Percentiles rank a stretch among this genome's conserved stretches.
Evolutionary conservation across 2,329 filamentous ascomycete species (phyloP).

Genomic region (Fusarium armeniacum): DNA sequence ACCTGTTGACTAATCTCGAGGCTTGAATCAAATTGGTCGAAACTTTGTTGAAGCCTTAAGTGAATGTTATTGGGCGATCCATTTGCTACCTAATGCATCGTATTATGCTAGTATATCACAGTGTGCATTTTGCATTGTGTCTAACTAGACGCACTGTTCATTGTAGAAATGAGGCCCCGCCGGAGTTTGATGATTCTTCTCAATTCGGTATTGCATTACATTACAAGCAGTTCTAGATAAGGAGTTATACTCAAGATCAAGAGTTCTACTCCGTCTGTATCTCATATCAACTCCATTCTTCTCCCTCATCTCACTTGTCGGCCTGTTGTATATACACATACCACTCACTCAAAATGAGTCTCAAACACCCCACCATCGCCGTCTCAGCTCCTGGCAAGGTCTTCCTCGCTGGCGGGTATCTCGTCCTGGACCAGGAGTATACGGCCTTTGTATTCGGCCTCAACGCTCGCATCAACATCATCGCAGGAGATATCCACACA

Average conservation of each 20-base stretch:
- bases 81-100: neutral
- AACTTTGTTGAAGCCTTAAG: constrained; percentile 13
- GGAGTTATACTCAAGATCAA: constrained; percentile 33
- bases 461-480: constrained; percentile 75
- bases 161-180: constrained; percentile 44
- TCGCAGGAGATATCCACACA: constrained; percentile 70
- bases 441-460: constrained; percentile 81
- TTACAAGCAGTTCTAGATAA: constrained; percentile 31
- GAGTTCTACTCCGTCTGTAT: neutral
- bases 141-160: constrained; percentile 37
- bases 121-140: constrained; percentile 12
- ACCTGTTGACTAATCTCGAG: neutral
- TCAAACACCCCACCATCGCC: constrained; percentile 61
- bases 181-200: constrained; percentile 42
- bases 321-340: constrained; percentile 9
- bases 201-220: constrained; percentile 2
- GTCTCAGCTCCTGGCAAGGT: constrained; percentile 97
- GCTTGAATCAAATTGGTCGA: constrained; percentile 1
- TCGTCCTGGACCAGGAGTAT: constrained; percentile 90
- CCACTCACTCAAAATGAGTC: constrained; percentile 32
- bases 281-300: no score
- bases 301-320: neutral
- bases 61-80: constrained; percentile 23
- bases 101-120: constrained; percentile 21
- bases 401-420: constrained; percentile 92